A percentile compares a stretch with the other conserved stretches of the same genome.
phyloP scores from a whole-genome alignment of 2,329 filamentous ascomycete species.

The Alternaria brassicae region DNA sequence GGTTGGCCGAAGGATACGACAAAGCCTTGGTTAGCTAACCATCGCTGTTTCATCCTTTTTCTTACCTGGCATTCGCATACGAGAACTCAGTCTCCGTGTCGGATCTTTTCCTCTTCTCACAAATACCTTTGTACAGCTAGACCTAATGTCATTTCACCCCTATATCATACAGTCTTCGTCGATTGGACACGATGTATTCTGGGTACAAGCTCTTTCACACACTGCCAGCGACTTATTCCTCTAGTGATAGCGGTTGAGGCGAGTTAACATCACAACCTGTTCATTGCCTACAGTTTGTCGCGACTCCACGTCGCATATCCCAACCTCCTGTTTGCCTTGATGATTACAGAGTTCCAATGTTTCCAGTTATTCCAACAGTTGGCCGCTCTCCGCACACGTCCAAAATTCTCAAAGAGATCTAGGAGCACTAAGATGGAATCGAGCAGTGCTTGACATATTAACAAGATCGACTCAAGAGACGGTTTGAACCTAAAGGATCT shows the following conservation, averaged over 20 bases:
- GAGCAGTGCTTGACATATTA: not conserved
- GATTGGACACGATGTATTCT: not conserved
- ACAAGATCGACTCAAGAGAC: accelerated
- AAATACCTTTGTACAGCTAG: not conserved
- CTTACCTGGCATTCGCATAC: not conserved
- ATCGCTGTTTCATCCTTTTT: not conserved
- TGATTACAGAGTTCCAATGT: not conserved
- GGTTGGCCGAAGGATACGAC: not conserved
- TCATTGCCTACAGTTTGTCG: too few relatives aligned
- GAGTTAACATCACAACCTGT: not conserved
- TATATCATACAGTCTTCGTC: not conserved
- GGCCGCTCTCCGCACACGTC: not conserved
- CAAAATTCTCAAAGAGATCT: accelerated
- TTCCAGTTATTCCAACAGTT: accelerated
- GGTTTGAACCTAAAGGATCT: not conserved
- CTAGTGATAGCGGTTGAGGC: not conserved
- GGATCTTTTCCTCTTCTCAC: not conserved
- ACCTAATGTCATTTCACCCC: not conserved
- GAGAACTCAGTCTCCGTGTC: not conserved
- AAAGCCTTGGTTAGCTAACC: not conserved
- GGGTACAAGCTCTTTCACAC: not conserved
- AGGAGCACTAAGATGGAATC: not conserved
- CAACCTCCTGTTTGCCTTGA: accelerated
- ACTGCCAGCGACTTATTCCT: not conserved
- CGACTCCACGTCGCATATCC: too few relatives aligned